These are phyloP conservation scores for Cladophialophora exuberans DNA, from an alignment of 2,329 filamentous ascomycete species.

Conservation along the genomic window DNA sequence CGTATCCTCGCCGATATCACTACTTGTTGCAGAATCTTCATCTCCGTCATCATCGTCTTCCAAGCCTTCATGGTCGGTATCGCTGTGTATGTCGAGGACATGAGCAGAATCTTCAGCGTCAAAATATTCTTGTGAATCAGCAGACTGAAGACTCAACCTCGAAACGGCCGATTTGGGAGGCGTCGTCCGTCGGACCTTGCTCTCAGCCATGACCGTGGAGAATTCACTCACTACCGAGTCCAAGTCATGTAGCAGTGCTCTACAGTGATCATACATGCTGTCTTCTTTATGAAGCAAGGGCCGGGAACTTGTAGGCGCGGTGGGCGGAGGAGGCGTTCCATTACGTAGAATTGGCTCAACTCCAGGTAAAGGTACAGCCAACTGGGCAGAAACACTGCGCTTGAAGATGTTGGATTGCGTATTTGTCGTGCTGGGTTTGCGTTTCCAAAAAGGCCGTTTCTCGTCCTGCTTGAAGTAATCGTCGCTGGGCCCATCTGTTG, in stretches of 20 bases:
- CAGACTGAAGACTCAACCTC: slow-evolving; percentile 77
- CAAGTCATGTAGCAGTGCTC: slow-evolving; percentile 80
- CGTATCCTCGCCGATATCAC: slow-evolving; percentile 57
- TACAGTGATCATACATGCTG: slow-evolving; percentile 78
- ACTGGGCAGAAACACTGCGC: slow-evolving; percentile 57
- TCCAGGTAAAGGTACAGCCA: slow-evolving; percentile 52
- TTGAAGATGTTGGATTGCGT: slow-evolving; percentile 47
- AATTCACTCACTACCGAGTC: slow-evolving; percentile 85
- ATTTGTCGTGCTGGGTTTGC: slow-evolving; percentile 67
- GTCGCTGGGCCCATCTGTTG: slow-evolving; percentile 39
- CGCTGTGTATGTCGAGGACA: slow-evolving; percentile 73
- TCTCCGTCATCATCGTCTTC: slow-evolving; percentile 51
- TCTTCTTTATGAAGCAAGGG: slow-evolving; percentile 53
- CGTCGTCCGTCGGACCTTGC: slow-evolving; percentile 72
- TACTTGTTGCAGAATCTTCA: slow-evolving; percentile 66
- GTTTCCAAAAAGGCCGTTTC: slow-evolving; percentile 85
- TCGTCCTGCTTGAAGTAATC: slow-evolving; percentile 51
- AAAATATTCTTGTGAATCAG: slow-evolving; percentile 87
- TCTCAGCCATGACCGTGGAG: slow-evolving; percentile 73
- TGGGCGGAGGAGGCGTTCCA: slow-evolving; percentile 27
- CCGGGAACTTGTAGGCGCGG: background rate
- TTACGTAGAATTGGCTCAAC: slow-evolving; percentile 32
- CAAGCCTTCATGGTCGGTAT: slow-evolving; percentile 67
- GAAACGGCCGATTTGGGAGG: slow-evolving; percentile 57
- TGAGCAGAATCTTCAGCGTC: slow-evolving; percentile 77